Conservation (phyloP, 1,284 basidiomycete species). For the Ganoderma sinense region DNA sequence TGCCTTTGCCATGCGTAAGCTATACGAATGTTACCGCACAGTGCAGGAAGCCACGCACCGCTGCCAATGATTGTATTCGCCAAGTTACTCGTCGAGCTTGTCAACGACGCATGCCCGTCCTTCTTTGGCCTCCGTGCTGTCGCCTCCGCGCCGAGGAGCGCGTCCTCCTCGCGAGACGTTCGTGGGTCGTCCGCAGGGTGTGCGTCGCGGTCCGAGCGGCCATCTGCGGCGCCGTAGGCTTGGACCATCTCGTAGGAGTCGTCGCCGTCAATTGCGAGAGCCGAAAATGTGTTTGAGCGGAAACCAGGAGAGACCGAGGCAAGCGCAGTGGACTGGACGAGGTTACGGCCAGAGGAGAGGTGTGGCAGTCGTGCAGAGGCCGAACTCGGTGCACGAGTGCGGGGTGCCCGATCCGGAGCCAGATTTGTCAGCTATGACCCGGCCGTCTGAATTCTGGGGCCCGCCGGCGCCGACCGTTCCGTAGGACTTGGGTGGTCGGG, state of each 20-base stretch:
- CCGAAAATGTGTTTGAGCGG: conserved; percentile 18
- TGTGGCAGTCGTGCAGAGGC: conserved; percentile 13
- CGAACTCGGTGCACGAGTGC: conserved; percentile 19
- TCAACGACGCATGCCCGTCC: conserved; percentile 72
- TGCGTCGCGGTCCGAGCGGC: conserved; percentile 22
- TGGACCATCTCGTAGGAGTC: conserved; percentile 67
- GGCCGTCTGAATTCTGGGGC: neutral
- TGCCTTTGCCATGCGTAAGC: conserved; percentile 55
- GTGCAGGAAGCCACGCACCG: conserved; percentile 55
- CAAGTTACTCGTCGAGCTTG: conserved; percentile 79
- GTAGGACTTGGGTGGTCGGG: neutral
- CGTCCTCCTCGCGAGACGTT: conserved; percentile 47
- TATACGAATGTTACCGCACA: conserved; percentile 12
- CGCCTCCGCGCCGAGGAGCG: conserved; percentile 57
- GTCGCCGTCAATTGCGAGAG: conserved; percentile 26
- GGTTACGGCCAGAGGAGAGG: conserved; percentile 8
- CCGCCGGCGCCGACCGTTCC: neutral
- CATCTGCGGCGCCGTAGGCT: conserved; percentile 62
- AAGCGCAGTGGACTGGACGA: conserved; percentile 27
- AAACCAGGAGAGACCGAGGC: conserved; percentile 19
- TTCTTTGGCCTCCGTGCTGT: conserved; percentile 40
- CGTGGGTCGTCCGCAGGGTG: conserved; percentile 24
- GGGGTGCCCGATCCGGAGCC: conserved; percentile 19
- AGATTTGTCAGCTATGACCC: conserved; percentile 27
- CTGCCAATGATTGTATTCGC: conserved; percentile 91